phyloP scores from a whole-genome alignment of 108 stramenopile genomes.

The Licmophora abbreviata region DNA sequence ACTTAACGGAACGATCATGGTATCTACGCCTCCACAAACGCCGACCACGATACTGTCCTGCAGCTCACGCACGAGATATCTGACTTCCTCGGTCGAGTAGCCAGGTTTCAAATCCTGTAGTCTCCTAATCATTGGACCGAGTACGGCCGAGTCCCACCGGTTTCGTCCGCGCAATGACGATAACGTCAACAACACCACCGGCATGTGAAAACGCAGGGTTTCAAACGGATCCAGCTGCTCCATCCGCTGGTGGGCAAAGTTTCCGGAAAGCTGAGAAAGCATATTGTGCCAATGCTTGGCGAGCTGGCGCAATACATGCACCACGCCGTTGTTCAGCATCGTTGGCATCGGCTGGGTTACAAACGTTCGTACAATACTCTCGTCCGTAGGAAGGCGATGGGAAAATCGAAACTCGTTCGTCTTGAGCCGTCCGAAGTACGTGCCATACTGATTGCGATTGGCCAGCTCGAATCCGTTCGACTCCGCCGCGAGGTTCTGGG shows the following conservation, averaged over 20 bases:
- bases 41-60: conserved; percentile 11
- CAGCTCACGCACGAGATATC: conserved; percentile 13
- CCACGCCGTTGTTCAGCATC: conserved; percentile 32
- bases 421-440: conserved; percentile 18
- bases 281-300: conserved; percentile 32
- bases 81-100: conserved; percentile 5
- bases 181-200: conserved; percentile 17
- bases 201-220: conserved; percentile 31
- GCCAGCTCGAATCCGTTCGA: conserved; percentile 18
- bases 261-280: conserved; percentile 14
- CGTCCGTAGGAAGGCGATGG: conserved; percentile 28
- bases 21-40: conserved; percentile 17
- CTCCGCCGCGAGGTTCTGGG: conserved; percentile 24
- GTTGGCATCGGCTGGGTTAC: conserved; percentile 18
- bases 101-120: conserved; percentile 21
- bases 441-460: conserved; percentile 32
- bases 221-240: conserved; percentile 36
- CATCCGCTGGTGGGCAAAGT: conserved; percentile 30
- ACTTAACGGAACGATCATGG: conserved; percentile 10
- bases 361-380: conserved; percentile 27
- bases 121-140: conserved; percentile 24
- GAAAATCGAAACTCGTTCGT: conserved; percentile 20
- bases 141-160: conserved; percentile 13
- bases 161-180: conserved; percentile 27
- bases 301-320: conserved; percentile 20